Base-by-base conservation (phyloP, 2,329 filamentous ascomycete genomes). In the Ophiostoma sp. region DNA sequence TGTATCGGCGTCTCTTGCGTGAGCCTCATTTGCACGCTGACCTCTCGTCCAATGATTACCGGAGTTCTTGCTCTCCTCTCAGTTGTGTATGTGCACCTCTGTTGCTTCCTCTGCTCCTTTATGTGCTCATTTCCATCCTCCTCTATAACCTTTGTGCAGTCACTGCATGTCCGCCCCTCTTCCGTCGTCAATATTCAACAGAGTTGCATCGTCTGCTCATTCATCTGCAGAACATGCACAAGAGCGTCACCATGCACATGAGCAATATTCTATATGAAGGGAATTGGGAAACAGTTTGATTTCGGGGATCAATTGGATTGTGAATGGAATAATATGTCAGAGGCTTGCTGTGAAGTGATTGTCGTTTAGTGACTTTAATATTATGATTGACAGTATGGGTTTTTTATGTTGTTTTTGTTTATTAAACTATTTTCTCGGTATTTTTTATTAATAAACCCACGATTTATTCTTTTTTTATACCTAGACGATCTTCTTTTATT, bases 1-100 rank as follows among this genome's bases (percentile, higher is more conserved):
- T 28, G 28, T 31, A 57, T 31, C 25, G 31, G 55, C 25, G 25
- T 9, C 28, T 28, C 28, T 19, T 33, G 28, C 8, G 33, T 63
- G 59, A 63, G 59, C 59, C 59, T 63, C 59, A 42, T 63, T 63
- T 63, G 59, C 22, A 8, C n/a, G 59, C 31, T 63, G 33, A 42
- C 25, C 59, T 63, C 33, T 63, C 59, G 11, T 42, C 59, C 59
- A 63, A 63, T 63, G 25, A 59, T 59, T 33, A 28, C 25, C 11
- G 9, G 1, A 31, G 55, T 12, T 57, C 25, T 57, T 31, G 52
- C 55, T 5, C 9, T 9, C 28, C 28, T 7, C 55, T 19, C 1
- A 17, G 8, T 59, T 12, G 12, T 33, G 28, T n/a, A 25, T 9
- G 25, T 57, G 52, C 12, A 12, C 28, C 33, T 31, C 6, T 31